Evolutionary conservation across 2,329 filamentous ascomycete species (phyloP), one percentile per base, ranked within the genome.

Genomic region (Colletotrichum sp.): DNA sequence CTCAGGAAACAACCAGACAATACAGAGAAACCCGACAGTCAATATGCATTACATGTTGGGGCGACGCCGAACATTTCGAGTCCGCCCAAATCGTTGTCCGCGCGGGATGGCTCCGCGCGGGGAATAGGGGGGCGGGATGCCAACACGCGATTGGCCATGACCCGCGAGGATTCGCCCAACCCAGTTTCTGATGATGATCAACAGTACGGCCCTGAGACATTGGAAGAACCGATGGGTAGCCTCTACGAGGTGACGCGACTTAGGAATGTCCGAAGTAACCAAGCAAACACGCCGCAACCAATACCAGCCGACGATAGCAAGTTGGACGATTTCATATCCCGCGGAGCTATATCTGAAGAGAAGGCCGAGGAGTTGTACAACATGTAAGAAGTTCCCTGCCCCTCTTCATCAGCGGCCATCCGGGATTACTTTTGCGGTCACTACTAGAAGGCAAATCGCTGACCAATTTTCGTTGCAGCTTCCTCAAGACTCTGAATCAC

Each of bases 241-340:
- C 81, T 90, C 13, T 90, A 89, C 79, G 88, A 90, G 77, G 88
- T 90, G 18, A 90, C 89, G 4, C 88, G 88, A 68, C 81, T 90
- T 58, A 83, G 80, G 26, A 82, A 83, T 68, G 77, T 83, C 2
- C 78, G 79, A 16, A 80, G 74, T 58, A 79, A 79, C 48, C 70
- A 57, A 36, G 67, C 78, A 1, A 78, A 77, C 7, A 65, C 24
- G 16, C 43, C 21, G 7, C 24, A 18, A 34, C 70, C 74, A 28
- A 52, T 71, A 7, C 60, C 77, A 3, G 43, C 74, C 2, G 36
- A 13, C 43, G 21, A 24, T 26, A 55, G 18, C 60, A 55, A 13
- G 5, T 7, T 76, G 6, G 38, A 70, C 18, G 89, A 90, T 77
- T 88, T 90, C 64, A 88, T 90, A 26, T 86, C 87, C 0, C 82